Evolutionary conservation across 805 yeast genomes (phyloP), one percentile per base, ranked within the genome.

Genomic region (Ogataea methylovora): DNA sequence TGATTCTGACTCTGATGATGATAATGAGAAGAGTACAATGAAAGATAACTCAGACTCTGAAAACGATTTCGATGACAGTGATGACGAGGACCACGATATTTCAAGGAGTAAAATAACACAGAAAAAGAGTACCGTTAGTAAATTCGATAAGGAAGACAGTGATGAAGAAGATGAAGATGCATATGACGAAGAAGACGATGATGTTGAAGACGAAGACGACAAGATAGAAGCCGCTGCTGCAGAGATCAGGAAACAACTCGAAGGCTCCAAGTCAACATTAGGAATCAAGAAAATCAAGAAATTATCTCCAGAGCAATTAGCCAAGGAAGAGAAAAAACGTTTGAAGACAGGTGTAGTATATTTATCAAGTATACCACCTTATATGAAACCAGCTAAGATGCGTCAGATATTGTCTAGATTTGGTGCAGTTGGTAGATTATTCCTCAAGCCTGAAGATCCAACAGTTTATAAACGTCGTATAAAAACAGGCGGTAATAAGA

Each of bases 351-450:
- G 98, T 5, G 96, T 92, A 2, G 80, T 94, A n/a, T 92, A 92
- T 47, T 58, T 92, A 3, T 87, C 97, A 0, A 73, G 80, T 32
- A 73, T 92, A 8, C 98, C 98, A 0, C 98, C 98, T 18, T 92
- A 83, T 53, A 92, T 92, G 98, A 88, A 88, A 54, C 97, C 98
- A 1, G 75, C 81, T 2, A 92, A 87, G 54, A 65, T 92, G 60
- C 71, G 94, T 48, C 92, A 87, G 33, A 72, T 92, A 10, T 63
- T 92, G 23, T 58, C 78, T 4, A 66, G 85, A 41, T 92, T 90
- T 60, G 98, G 98, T 9, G 77, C 76, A 39, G 70, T 90, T n/a
- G 95, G 85, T 48, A 67, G 97, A 43, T 62, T 92, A 6, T 92
- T 82, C 53, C 60, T 92, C 42, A 82, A 86, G 44, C 95, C 94